These are phyloP conservation scores for Trichopus zeylanicus DNA, from an alignment of 116 monocot genomes.

Conservation along the genomic window DNA sequence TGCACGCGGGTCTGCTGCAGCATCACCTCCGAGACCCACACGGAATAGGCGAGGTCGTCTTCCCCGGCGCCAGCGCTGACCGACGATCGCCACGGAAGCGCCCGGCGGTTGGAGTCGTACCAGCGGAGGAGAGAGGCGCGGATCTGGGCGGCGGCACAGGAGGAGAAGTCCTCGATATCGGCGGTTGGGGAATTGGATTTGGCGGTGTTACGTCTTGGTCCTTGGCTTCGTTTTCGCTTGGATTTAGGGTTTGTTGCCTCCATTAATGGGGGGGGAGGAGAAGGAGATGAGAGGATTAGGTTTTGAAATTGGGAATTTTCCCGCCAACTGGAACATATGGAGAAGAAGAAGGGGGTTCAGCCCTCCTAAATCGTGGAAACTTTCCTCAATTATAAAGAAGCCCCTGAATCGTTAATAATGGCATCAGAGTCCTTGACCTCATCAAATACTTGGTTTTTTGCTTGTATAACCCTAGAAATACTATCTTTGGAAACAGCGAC, in stretches of 20 bases:
- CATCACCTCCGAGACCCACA: slow-evolving; percentile 98
- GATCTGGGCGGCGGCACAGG: slow-evolving; percentile 15
- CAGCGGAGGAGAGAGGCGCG: slow-evolving; percentile 61
- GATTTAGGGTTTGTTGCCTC: not conserved
- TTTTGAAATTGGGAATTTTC: not conserved
- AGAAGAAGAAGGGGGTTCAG: too few species aligned
- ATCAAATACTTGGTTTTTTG: too few species aligned
- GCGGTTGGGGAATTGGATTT: too few species aligned
- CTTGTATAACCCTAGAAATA: too few species aligned
- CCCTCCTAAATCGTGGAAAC: too few species aligned
- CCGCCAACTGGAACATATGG: not conserved
- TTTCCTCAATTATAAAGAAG: too few species aligned
- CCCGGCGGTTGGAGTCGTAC: slow-evolving; percentile 66
- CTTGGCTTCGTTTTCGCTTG: not conserved
- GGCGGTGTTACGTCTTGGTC: not conserved
- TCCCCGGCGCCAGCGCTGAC: not conserved
- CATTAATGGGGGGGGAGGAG: not conserved
- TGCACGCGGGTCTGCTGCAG: slow-evolving; percentile 89
- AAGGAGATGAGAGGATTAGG: not conserved
- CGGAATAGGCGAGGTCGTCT: slow-evolving; percentile 63
- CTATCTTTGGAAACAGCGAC: too few species aligned
- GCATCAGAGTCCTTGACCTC: too few species aligned
- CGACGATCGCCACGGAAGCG: slow-evolving; percentile 64
- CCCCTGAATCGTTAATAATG: too few species aligned
- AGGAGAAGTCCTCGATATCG: slow-evolving; percentile 89